Conservation (phyloP, 1,284 basidiomycete genomes). For the Heimioporus punctisporus region DNA sequence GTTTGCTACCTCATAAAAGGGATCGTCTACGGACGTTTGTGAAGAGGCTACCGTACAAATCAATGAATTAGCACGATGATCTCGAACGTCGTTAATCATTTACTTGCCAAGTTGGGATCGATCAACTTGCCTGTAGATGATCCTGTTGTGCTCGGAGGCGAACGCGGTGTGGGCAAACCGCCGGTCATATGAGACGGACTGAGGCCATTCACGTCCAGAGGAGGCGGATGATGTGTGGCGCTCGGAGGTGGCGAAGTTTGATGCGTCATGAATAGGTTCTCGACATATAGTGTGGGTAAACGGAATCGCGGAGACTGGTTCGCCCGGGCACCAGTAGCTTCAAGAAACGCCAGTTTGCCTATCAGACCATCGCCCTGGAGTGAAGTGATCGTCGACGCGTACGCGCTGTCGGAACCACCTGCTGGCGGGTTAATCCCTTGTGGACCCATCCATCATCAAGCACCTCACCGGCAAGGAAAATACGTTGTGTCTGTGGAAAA, state of each 20-base stretch:
- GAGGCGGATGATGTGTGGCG: conserved; percentile 40
- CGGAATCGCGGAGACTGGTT: conserved; percentile 50
- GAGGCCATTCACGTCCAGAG: conserved; percentile 42
- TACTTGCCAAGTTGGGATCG: conserved; percentile 54
- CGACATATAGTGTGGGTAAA: conserved; percentile 55
- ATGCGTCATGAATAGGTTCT: conserved; percentile 65
- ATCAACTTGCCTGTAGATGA: conserved; percentile 43
- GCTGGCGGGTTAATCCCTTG: conserved; percentile 9
- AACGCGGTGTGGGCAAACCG: conserved; percentile 58
- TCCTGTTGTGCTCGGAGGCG: conserved; percentile 39
- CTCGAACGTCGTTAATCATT: conserved; percentile 6
- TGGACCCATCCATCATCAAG: not conserved
- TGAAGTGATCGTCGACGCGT: conserved; percentile 48
- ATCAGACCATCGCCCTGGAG: conserved; percentile 63
- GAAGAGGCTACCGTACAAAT: conserved; percentile 42
- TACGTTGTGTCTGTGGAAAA: conserved; percentile 73
- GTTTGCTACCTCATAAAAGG: not conserved
- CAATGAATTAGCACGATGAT: conserved; percentile 14
- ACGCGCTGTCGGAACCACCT: conserved; percentile 47
- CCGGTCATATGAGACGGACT: conserved; percentile 43
- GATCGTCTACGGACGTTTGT: conserved; percentile 44
- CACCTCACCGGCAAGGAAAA: conserved; percentile 70
- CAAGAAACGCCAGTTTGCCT: conserved; percentile 70
- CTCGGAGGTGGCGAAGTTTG: conserved; percentile 40
- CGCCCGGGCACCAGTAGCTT: conserved; percentile 46